Conservation (phyloP, 257 asterid genomes). For the Petrea volubilis region DNA sequence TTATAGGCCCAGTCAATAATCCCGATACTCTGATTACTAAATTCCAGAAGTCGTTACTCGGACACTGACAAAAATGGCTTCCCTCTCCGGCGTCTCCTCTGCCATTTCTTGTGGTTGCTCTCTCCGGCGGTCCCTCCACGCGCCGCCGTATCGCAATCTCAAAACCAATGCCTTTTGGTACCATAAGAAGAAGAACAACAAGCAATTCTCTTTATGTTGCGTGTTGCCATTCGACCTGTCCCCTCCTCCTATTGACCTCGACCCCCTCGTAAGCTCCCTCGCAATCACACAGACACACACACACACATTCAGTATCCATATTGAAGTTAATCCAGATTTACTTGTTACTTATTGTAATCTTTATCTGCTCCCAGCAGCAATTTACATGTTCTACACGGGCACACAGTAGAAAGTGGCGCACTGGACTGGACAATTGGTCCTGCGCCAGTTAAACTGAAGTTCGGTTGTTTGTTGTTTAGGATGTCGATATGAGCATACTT, state of each 20-base stretch:
- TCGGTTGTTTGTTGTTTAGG: neutral
- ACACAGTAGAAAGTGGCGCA: neutral
- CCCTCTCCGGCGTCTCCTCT: slow-evolving; percentile 25
- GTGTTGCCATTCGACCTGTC: slow-evolving; percentile 82
- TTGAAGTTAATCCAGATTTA: neutral
- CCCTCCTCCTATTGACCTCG: slow-evolving; percentile 94
- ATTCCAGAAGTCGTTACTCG: neutral
- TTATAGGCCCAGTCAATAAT: neutral
- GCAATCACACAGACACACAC: neutral
- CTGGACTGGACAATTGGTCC: neutral
- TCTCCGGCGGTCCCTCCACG: slow-evolving; percentile 23
- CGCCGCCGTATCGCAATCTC: slow-evolving; percentile 38
- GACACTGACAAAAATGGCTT: slow-evolving; percentile 30
- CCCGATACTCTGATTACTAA: neutral
- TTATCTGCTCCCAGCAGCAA: neutral
- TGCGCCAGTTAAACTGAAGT: neutral
- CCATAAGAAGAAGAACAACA: slow-evolving; percentile 20
- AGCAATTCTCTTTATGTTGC: slow-evolving; percentile 17
- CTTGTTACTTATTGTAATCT: neutral
- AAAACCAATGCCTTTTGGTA: slow-evolving; percentile 26
- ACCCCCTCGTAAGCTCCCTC: slow-evolving; percentile 46
- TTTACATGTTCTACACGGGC: neutral
- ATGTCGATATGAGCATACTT: neutral
- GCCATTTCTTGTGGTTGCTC: slow-evolving; percentile 19
- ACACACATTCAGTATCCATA: neutral